These are phyloP conservation scores for Mycena chlorophos DNA, from an alignment of 768 basidiomycete species.

Conservation along the genomic window DNA sequence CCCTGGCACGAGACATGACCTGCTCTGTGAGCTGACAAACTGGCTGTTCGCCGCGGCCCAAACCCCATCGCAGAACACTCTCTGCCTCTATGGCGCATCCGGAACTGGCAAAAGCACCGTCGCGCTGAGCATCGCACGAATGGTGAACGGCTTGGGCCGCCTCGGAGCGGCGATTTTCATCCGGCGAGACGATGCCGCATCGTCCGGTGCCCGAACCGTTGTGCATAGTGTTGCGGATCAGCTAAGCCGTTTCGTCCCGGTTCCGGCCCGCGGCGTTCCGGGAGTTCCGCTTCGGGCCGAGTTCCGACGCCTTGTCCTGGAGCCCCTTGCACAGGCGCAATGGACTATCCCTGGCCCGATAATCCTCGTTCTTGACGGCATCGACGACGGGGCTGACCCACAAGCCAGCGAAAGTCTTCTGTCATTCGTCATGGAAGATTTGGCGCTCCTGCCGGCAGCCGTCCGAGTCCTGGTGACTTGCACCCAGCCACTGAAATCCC, in stretches of 20 bases:
- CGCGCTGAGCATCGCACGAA: background rate
- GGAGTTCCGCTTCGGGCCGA: background rate
- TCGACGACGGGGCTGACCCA: conserved; percentile 18
- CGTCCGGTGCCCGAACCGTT: background rate
- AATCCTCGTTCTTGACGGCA: conserved; percentile 16
- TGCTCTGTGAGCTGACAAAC: background rate
- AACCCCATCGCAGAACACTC: background rate
- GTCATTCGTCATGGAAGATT: conserved; percentile 11
- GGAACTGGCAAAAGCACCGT: background rate
- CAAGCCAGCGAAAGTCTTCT: conserved; percentile 20
- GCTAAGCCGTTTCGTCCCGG: background rate
- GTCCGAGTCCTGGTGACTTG: conserved; percentile 27
- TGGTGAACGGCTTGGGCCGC: background rate
- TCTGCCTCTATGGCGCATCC: background rate
- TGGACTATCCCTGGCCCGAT: background rate
- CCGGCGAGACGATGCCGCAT: background rate
- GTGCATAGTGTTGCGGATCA: background rate
- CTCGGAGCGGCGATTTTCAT: background rate
- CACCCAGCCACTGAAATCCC: background rate
- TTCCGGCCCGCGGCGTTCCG: background rate
- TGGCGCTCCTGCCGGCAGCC: conserved; percentile 14
- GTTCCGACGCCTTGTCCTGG: background rate
- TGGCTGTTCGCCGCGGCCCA: background rate
- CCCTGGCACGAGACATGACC: background rate
- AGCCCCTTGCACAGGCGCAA: background rate